Evolutionary conservation across 2,329 filamentous ascomycete species (phyloP).

Genomic region (Paramyrothecium roridum): DNA sequence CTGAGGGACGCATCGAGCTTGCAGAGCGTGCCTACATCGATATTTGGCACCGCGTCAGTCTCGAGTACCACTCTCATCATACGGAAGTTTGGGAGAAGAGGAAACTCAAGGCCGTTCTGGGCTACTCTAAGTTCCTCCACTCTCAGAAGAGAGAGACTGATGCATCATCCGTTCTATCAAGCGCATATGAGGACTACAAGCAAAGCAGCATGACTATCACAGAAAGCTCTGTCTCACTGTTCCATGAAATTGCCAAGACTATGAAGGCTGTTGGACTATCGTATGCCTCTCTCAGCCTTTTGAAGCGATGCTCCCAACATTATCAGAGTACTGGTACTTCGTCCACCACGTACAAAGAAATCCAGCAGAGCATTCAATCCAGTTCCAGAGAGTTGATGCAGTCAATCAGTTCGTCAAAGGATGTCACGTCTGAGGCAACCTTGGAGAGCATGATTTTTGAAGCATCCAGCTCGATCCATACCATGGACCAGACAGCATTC

Average conservation of each 20-base stretch:
- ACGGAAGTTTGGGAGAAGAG: constrained; percentile 42
- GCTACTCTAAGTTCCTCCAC: constrained; percentile 44
- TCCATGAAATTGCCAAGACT: constrained; percentile 36
- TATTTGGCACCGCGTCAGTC: constrained; percentile 48
- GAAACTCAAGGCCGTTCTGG: constrained; percentile 41
- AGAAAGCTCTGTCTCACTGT: constrained; percentile 30
- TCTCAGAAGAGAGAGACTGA: constrained; percentile 40
- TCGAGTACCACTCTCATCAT: constrained; percentile 36
- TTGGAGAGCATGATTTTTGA: constrained; percentile 41
- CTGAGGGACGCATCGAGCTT: constrained; percentile 23
- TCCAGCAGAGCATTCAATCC: constrained; percentile 37
- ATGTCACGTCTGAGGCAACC: constrained; percentile 33
- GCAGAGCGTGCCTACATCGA: constrained; percentile 46
- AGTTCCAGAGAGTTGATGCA: constrained; percentile 39
- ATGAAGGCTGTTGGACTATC: constrained; percentile 43
- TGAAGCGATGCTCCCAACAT: constrained; percentile 35
- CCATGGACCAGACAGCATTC: constrained; percentile 36
- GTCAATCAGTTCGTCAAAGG: constrained; percentile 24
- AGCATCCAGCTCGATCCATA: constrained; percentile 29
- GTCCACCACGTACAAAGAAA: constrained; percentile 31
- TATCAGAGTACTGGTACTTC: constrained; percentile 30
- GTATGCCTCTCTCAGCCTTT: constrained; percentile 41
- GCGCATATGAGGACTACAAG: constrained; percentile 46
- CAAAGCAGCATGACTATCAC: constrained; percentile 35
- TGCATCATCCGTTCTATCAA: constrained; percentile 39